Evolutionary conservation across 1,284 basidiomycete genomes (phyloP), one percentile per base, ranked within the genome.

Genomic region (Marasmius oreades): DNA sequence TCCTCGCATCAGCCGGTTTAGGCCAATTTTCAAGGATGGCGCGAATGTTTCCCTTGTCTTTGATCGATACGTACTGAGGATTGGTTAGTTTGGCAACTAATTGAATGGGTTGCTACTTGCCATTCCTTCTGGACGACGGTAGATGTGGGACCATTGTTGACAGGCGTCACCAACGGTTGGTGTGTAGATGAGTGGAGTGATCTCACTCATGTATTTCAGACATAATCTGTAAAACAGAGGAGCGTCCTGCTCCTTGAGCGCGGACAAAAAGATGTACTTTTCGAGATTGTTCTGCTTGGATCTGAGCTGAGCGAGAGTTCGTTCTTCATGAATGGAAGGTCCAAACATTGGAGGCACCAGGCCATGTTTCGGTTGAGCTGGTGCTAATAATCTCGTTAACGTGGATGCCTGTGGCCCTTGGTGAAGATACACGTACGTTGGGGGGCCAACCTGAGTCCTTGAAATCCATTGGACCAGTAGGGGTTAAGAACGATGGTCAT

Each of bases 81-180:
- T 42, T 57, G 10, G 14, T 45, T 22, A 56, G 39, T 51, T 23
- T 39, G 36, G n/a, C 46, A 42, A 46, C 26, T 54, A 58, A 50
- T 54, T 53, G n/a, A 31, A 31, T 43, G 8, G 45, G 18, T 60
- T 46, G n/a, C 53, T 61, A 77, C 82, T 63, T 61, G 88, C 88
- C 59, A 90, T 69, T 39, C 88, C 88, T 69, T 95, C 93, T 0
- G 92, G 88, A 42, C 85, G 81, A 58, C 89, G 79, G 72, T 88
- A 95, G 65, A 90, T 93, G 61, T 88, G 82, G 11, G 87, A 90
- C 74, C 85, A 93, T 66, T 92, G 88, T 62, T 93, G 73, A 71
- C 93, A 96, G 1, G 92, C 93, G 66, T 95, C 92, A 42, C 95
- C 95, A 45, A 98, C 93, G 12, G 75, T 77, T 0, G 95, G 95